Evolutionary conservation across 2,329 filamentous ascomycete species (phyloP), one percentile per base, ranked within the genome.

Genomic region (Colletotrichum sp.): DNA sequence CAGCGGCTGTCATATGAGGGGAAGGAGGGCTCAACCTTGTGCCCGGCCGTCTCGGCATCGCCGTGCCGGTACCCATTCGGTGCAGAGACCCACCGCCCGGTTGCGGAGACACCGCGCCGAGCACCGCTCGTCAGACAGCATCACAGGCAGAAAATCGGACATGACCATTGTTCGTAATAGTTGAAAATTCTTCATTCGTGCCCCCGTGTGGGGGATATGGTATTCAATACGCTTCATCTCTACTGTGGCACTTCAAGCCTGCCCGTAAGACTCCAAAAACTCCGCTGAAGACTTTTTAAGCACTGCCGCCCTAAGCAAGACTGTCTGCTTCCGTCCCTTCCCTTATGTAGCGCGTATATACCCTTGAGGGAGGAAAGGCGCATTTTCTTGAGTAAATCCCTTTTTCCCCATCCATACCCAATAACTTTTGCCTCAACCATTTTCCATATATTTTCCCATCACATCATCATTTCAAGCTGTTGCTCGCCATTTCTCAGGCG

Each of bases 401-500:
- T 39, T 67, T 55, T 70, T 67, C 64, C 22, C 64, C 68, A 64
- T n/a, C 68, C 68, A 15, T 44, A 19, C 66, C 61, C 22, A 52
- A 28, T 36, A 39, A 67, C 22, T 63, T 64, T 27, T 71, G 44
- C 60, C 27, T 71, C 66, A 60, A 55, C 52, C 67, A 36, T 66
- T 65, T 59, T 61, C 30, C 11, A 15, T 25, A 68, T 52, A 63
- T 64, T 27, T 44, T 74, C 68, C 44, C 57, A 32, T 68, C 72
- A 72, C 64, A 32, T 75, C 64, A 44, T 71, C 68, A 61, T 63
- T 28, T 36, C 57, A 57, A 57, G 28, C 12, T 61, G 15, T 64
- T n/a, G 61, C 15, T 72, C 48, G 30, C 68, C 72, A 19, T 65
- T 30, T 69, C 65, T 86, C 92, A 98, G 82, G 96, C 95, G 87